Evolutionary conservation across 768 basidiomycete species (phyloP).

Genomic region (Amanita thiersii): DNA sequence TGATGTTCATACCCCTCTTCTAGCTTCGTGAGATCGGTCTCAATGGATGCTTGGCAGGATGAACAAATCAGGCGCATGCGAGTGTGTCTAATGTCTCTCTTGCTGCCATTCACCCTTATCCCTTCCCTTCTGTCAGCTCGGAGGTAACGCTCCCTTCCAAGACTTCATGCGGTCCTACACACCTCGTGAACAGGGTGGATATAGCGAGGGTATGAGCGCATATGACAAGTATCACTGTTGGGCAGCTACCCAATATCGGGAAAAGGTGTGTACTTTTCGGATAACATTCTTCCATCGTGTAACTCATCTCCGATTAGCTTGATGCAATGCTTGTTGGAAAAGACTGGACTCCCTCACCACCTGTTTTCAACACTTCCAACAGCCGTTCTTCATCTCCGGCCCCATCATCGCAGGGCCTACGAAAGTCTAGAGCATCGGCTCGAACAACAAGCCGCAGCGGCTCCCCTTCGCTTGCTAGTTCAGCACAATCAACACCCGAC

Average conservation of each 20-base stretch:
- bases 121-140: conserved; percentile 41
- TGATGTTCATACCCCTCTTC: conserved; percentile 16
- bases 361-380: conserved; percentile 34
- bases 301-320: conserved; percentile 45
- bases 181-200: conserved; percentile 61
- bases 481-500: conserved; percentile 37
- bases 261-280: conserved; percentile 56
- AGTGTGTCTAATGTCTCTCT: conserved; percentile 32
- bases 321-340: conserved; percentile 68
- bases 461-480: conserved; percentile 41
- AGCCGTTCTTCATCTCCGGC: conserved; percentile 40
- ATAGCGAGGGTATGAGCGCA: conserved; percentile 49
- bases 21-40: conserved; percentile 87
- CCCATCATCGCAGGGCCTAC: conserved; percentile 73
- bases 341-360: conserved; percentile 70
- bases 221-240: conserved; percentile 87
- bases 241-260: conserved; percentile 91
- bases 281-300: conserved; percentile 9
- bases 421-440: conserved; percentile 74
- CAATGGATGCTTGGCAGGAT: conserved; percentile 95
- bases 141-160: conserved; percentile 81
- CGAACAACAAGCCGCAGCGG: conserved; percentile 47
- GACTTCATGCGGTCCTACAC: conserved; percentile 68
- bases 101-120: conserved; percentile 5
- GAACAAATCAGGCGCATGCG: conserved; percentile 89